These are phyloP conservation scores for Vigna angularis DNA, from an alignment of 306 rosid genomes.

Conservation along the genomic window DNA sequence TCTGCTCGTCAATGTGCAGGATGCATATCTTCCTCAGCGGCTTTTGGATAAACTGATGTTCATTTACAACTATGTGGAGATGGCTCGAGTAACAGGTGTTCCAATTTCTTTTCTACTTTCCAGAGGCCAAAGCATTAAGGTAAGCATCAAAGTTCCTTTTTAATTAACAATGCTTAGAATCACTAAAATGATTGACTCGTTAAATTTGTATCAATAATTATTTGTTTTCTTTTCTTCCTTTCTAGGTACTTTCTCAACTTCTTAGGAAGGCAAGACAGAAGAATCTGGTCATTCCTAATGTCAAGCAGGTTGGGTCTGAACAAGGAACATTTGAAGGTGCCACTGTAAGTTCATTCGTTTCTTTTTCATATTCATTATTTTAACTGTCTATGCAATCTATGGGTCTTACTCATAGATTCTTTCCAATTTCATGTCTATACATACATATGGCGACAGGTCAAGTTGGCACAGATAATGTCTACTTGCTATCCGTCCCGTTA, in stretches of 20 bases:
- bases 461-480: too few species aligned
- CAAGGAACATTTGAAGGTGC: slow-evolving; percentile 99
- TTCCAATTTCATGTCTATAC: too few species aligned
- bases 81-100: slow-evolving; percentile 99
- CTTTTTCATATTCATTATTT: slow-evolving; percentile 19
- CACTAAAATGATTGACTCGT: slow-evolving; percentile 17
- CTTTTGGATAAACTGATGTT: slow-evolving; percentile 95
- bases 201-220: slow-evolving; percentile 35
- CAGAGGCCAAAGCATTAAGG: slow-evolving; percentile 98
- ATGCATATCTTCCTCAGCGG: slow-evolving; percentile 98
- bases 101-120: slow-evolving; percentile 96
- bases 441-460: too few species aligned
- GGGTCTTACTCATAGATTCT: too few species aligned
- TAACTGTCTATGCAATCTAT: background rate
- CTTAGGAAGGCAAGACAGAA: slow-evolving; percentile 97
- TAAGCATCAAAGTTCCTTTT: slow-evolving; percentile 12
- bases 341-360: slow-evolving; percentile 72
- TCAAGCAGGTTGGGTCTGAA: slow-evolving; percentile 92
- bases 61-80: slow-evolving; percentile 96
- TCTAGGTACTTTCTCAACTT: slow-evolving; percentile 97
- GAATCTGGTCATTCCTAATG: slow-evolving; percentile 85
- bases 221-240: slow-evolving; percentile 13
- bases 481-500: too few species aligned
- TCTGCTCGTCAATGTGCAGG: slow-evolving; percentile 59
- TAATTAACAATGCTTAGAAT: slow-evolving; percentile 6